Evolutionary conservation across 768 basidiomycete species (phyloP).

Genomic region (Termitomyces sp.): DNA sequence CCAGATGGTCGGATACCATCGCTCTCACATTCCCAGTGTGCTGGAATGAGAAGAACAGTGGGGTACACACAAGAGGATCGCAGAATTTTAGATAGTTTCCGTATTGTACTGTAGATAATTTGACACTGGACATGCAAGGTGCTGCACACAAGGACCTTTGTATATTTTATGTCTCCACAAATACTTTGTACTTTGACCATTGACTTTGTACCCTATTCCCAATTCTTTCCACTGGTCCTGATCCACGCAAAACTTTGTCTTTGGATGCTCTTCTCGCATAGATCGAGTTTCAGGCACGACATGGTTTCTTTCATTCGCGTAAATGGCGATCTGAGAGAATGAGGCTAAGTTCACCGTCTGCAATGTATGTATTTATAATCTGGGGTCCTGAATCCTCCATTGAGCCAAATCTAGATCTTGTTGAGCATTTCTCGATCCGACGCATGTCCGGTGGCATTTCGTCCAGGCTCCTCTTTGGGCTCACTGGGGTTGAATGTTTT

Average conservation of each 20-base stretch:
- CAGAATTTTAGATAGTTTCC: slow-evolving; percentile 54
- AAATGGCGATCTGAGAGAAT: too few species aligned
- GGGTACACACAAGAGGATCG: slow-evolving; percentile 52
- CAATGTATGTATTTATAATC: too few species aligned
- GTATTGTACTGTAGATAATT: slow-evolving; percentile 42
- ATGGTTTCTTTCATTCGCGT: too few species aligned
- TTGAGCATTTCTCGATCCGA: too few species aligned
- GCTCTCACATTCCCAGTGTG: slow-evolving; percentile 26
- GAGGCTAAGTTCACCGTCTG: too few species aligned
- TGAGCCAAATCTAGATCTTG: too few species aligned
- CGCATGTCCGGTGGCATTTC: too few species aligned
- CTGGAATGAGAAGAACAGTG: slow-evolving; percentile 15
- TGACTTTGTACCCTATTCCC: neutral
- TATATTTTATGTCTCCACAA: neutral
- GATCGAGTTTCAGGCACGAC: too few species aligned
- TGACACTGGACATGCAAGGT: neutral
- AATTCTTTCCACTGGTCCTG: neutral
- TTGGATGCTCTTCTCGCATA: neutral
- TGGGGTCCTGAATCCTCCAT: too few species aligned
- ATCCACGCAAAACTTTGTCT: neutral
- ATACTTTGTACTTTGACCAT: neutral
- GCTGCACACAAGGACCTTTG: neutral
- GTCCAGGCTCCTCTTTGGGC: too few species aligned
- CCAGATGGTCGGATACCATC: slow-evolving; percentile 5
- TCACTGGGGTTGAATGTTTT: too few species aligned